Evolutionary conservation across 306 rosid species (phyloP), one percentile per base, ranked within the genome.

Genomic region (Amphicarpaea edgeworthii): DNA sequence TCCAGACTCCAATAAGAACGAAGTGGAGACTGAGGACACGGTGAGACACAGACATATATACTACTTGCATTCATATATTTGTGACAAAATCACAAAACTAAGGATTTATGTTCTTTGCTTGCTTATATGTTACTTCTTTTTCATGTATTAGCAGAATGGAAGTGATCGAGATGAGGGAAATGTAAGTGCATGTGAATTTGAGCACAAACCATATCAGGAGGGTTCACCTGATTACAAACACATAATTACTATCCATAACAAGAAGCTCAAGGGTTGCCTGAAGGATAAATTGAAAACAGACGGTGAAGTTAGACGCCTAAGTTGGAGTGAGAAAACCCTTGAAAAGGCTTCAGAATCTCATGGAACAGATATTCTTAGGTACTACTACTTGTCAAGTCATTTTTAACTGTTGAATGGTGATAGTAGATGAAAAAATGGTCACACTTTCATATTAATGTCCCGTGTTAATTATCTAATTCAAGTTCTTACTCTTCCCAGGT

Each of bases 341-440:
- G 92, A 92, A 84, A 90, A 59, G 71, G 99, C 96, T 55, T 76
- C 85, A 30, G 83, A 84, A 77, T 77, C 85, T 69, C 71, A 84
- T 70, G 92, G 91, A 84, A 50, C 91, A 54, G 97, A 95, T 58
- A 84, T 95, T 70, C 80, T 95, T 49, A 95, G 93, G 99, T 95
- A 85, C n/a, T n/a, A n/a, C n/a, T n/a, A n/a, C 72, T 24, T 20
- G 59, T 54, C 43, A 47, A 57, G 46, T 78, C n/a, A n/a, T n/a
- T n/a, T n/a, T 26, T 6, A 28, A 10, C 17, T 53, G 40, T n/a
- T 54, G 34, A 23, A 55, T 54, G 14, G 60, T 9, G 26, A 67
- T 23, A 65, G 3, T 51, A 67, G 6, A 1, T 30, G 37, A 30
- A 30, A 3, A 30, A 30, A 28, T 28, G 37, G 9, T 34, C 40